phyloP scores from a whole-genome alignment of 2,329 filamentous ascomycete genomes.

The Trichoderma koningii region DNA sequence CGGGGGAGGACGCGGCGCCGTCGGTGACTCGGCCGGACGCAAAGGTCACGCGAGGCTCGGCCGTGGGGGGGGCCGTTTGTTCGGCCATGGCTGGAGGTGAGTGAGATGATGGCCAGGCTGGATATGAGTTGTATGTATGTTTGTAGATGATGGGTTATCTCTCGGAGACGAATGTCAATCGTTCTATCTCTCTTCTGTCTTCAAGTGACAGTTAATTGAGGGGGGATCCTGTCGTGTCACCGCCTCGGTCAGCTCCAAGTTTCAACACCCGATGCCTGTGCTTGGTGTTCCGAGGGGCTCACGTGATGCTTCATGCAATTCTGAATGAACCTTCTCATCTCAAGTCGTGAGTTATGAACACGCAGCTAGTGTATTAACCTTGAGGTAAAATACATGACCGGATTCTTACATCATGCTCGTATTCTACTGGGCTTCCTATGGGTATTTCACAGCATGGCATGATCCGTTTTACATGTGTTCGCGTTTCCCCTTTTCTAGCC shows the following conservation, averaged over 20 bases:
- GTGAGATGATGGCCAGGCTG: neutral
- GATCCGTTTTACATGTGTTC: too few relatives aligned
- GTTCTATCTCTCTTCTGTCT: neutral
- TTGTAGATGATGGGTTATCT: neutral
- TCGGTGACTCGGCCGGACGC: constrained; percentile 29
- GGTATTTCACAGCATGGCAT: too few relatives aligned
- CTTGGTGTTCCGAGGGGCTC: constrained; percentile 13
- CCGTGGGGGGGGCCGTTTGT: constrained; percentile 30
- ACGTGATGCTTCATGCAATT: constrained; percentile 19
- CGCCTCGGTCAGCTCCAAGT: constrained; percentile 9
- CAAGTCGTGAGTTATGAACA: neutral
- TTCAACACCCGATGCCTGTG: neutral
- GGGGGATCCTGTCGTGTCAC: constrained; percentile 13
- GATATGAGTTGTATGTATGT: neutral
- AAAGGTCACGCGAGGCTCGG: constrained; percentile 35
- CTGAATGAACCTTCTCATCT: neutral
- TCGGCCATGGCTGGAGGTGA: constrained; percentile 4
- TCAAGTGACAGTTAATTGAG: neutral
- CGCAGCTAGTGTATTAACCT: too few relatives aligned
- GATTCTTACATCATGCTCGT: too few relatives aligned
- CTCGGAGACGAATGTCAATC: too few relatives aligned
- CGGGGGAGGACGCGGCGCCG: neutral
- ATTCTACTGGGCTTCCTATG: too few relatives aligned
- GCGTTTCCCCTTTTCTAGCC: neutral
- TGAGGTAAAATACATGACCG: too few relatives aligned